A percentile compares a stretch with the other conserved stretches of the same genome.
These are phyloP conservation scores for Chlorencoelia australis DNA, from an alignment of 2,329 filamentous ascomycete species.

Conservation along the genomic window DNA sequence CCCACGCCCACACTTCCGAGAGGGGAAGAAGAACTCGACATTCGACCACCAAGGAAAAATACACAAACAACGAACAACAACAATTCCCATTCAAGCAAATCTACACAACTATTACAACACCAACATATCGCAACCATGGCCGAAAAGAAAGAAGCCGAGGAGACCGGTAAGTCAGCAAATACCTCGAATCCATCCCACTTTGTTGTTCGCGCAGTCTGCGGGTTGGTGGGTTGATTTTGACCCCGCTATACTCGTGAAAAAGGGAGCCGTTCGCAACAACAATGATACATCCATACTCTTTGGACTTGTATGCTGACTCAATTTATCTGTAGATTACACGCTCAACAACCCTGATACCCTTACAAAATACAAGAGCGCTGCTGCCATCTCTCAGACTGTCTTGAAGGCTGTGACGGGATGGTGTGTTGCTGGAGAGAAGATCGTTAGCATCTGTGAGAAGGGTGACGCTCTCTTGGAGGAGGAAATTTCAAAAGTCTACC, in stretches of 20 bases:
- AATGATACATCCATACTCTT: too few relatives aligned
- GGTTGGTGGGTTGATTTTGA: conserved; percentile 17
- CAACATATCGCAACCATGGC: conserved; percentile 28
- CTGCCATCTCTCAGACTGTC: conserved; percentile 90
- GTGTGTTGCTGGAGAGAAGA: conserved; percentile 78
- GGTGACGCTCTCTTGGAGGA: conserved; percentile 92
- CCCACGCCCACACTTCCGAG: too few relatives aligned
- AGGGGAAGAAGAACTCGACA: conserved; percentile 1
- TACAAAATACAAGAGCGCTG: conserved; percentile 98
- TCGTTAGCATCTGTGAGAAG: conserved; percentile 88
- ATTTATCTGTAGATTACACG: conserved; percentile 56
- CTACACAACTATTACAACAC: neutral
- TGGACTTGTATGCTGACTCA: too few relatives aligned
- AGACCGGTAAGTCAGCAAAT: conserved; percentile 29
- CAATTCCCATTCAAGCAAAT: neutral
- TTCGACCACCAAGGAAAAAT: neutral
- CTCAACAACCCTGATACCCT: conserved; percentile 89
- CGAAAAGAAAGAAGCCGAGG: conserved; percentile 31
- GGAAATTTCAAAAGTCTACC: conserved; percentile 91
- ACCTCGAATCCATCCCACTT: conserved; percentile 17
- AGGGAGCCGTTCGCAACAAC: conserved; percentile 5
- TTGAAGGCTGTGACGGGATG: conserved; percentile 71
- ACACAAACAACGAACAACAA: neutral
- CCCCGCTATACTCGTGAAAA: conserved; percentile 22
- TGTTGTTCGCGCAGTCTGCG: neutral